Base-by-base conservation (phyloP, 2,329 filamentous ascomycete species). In the Exophiala sideris region DNA sequence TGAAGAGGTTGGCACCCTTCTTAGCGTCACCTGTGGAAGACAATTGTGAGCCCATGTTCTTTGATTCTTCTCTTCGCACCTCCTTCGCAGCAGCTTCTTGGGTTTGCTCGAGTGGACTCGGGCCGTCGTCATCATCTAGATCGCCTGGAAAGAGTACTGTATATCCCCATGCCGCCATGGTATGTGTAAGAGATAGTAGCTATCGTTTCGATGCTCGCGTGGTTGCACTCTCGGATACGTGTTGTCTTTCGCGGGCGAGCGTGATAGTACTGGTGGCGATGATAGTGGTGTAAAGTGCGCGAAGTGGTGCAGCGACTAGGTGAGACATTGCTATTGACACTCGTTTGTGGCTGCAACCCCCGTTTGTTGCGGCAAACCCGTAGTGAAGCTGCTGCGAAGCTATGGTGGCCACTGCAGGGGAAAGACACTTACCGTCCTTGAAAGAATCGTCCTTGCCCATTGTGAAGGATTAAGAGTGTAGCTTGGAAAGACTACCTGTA, bases 1-100 rank as follows among this genome's bases (percentile, higher is more conserved):
- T 96, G 90, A 97, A 97, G 74, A 97, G 89, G 82, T 87, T 89
- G 78, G 91, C 92, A 84, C 92, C 92, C 88, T 96, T 96, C 82
- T 91, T 91, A 71, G 81, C 71, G 77, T 96, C 91, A 82, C 91
- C 91, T 96, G 70, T 39, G 65, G 50, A 48, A 33, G 59, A 50
- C 32, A 14, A 56, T 45, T 54, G 58, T 59, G 36, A 62, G 60
- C 52, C 45, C 44, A n/a, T 47, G 18, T 53, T 48, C 48, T 44
- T 45, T 12, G 12, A 33, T 14, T 53, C 39, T 46, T 48, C 16
- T 34, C 42, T 36, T 34, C 33, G 16, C 11, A 24, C 41, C 21
- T 49, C 38, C 34, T 56, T 48, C 50, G 45, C 50, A 54, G 41
- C 50, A 55, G 58, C 54, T 52, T 54, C 40, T n/a, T 41, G 41